Conservation (phyloP, 78 protist species). For the Mastigamoeba balamuthi region DNA sequence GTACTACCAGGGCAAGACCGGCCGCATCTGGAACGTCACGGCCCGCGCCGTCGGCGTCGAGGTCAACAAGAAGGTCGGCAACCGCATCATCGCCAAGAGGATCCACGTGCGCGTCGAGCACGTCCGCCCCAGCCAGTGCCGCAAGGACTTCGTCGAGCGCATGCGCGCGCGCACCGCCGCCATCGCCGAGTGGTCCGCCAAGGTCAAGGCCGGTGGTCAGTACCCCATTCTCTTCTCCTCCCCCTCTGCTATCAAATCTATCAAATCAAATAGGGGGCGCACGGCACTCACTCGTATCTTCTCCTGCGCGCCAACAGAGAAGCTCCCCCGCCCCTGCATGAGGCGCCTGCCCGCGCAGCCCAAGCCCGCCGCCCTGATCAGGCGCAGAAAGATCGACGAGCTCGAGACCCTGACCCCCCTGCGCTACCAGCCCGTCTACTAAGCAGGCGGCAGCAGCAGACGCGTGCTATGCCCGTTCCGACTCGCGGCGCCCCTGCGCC, state of each 20-base stretch:
- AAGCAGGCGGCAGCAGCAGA: too few species aligned
- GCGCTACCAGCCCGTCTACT: slow-evolving; percentile 25
- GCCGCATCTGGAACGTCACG: slow-evolving; percentile 97
- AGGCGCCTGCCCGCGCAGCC: slow-evolving; percentile 30
- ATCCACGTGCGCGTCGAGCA: slow-evolving; percentile 98
- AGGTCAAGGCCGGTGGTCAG: slow-evolving; percentile 12
- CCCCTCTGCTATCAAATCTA: too few species aligned
- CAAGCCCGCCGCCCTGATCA: slow-evolving; percentile 31
- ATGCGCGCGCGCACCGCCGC: slow-evolving; percentile 12
- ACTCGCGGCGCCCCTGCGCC: too few species aligned
- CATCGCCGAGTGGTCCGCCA: slow-evolving; percentile 6
- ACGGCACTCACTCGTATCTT: too few species aligned
- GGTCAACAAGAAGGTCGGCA: slow-evolving; percentile 91
- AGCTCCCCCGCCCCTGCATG: background rate
- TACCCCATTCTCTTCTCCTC: background rate
- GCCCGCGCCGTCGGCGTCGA: slow-evolving; percentile 96
- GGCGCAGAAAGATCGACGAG: slow-evolving; percentile 36
- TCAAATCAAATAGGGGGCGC: background rate
- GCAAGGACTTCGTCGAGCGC: slow-evolving; percentile 79
- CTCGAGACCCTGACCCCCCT: slow-evolving; percentile 28
- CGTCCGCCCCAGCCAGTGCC: slow-evolving; percentile 85
- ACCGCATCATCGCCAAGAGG: slow-evolving; percentile 90
- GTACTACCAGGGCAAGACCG: slow-evolving; percentile 99
- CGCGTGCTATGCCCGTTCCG: too few species aligned
- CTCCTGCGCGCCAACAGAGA: too few species aligned